Percentiles rank a stretch among this genome's conserved stretches.
Evolutionary conservation across 164 flowering plant genomes (phyloP).

Genomic region (Saururus chinensis): DNA sequence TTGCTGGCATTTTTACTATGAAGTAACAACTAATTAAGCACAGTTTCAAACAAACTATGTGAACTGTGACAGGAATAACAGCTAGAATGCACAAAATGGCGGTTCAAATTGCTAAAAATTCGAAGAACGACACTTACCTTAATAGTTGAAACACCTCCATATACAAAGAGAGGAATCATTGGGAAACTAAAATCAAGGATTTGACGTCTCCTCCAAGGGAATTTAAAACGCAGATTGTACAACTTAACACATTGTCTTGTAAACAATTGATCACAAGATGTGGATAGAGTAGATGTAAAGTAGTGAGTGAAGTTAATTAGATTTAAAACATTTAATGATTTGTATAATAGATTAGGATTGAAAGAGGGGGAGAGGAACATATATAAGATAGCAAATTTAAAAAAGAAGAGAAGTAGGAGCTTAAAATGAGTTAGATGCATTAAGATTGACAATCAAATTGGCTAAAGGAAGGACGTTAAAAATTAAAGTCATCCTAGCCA

Average conservation of each 20-base stretch:
- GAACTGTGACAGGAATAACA: constrained; percentile 70
- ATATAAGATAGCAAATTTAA: too few species aligned
- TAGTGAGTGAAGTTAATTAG: too few species aligned
- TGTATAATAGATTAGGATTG: too few species aligned
- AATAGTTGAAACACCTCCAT: constrained; percentile 74
- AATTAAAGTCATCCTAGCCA: too few species aligned
- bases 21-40: constrained; percentile 61
- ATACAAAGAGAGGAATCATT: constrained; percentile 59
- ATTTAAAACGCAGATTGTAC: constrained; percentile 41
- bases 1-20: constrained; percentile 45
- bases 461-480: too few species aligned
- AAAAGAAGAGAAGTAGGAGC: too few species aligned
- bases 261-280: constrained; percentile 32
- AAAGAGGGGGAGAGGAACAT: too few species aligned
- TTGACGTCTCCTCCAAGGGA: constrained; percentile 64
- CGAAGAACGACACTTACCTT: constrained; percentile 67
- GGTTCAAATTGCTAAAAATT: constrained; percentile 53
- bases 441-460: too few species aligned
- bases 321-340: too few species aligned
- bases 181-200: constrained; percentile 63
- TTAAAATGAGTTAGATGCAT: too few species aligned
- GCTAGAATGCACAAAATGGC: constrained; percentile 83
- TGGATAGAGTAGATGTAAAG: constrained; percentile 20
- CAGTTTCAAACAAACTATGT: constrained; percentile 65
- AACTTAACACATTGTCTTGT: constrained; percentile 29